Evolutionary conservation across 2,329 filamentous ascomycete genomes (phyloP), one percentile per base, ranked within the genome.

Genomic region (Paramyrothecium roridum): DNA sequence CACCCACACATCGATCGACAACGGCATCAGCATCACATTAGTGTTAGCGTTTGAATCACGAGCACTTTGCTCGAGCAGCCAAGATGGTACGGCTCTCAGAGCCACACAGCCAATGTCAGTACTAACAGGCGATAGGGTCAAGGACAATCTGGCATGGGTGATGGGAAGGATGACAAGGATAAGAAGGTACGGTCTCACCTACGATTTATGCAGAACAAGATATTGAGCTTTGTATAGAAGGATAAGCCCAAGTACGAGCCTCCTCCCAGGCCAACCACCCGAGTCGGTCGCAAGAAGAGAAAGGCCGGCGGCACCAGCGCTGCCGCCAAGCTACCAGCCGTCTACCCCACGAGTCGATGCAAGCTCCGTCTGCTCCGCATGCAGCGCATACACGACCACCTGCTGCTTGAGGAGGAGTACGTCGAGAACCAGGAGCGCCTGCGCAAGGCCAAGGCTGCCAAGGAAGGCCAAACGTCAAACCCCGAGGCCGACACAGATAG

Each of bases 241-340:
- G 93, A 99, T 61, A 99, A 99, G 88, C 95, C 95, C 72, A 98
- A 96, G 89, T 99, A 99, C 82, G 95, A 99, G 77, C 95, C 95
- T 62, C 95, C 95, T 65, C 95, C 95, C 75, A 89, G 93, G 69
- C 95, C 95, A 60, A 99, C 95, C 59, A 98, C 95, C 63, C 91
- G 95, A 73, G 89, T 99, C 72, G 95, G 95, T 58, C 91, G 93
- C 70, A 97, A 96, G 89, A 99, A 99, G 90, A 93, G 93, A 84
- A 97, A 91, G 87, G 85, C 86, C 51, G 92, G 89, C 57, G 95
- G 95, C 53, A 92, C 91, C 60, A 97, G 93, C 74, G 93, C 95
- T 52, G 91, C 95, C 19, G 91, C 93, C 56, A 99, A 99, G 78
- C 88, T 99, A 23, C 95, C 95, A 30, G 86, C 91, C 64, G 87